A percentile compares a stretch with the other conserved stretches of the same genome.
These are phyloP conservation scores for Rhizopogon rudus DNA, from an alignment of 768 basidiomycete genomes.

Conservation along the genomic window DNA sequence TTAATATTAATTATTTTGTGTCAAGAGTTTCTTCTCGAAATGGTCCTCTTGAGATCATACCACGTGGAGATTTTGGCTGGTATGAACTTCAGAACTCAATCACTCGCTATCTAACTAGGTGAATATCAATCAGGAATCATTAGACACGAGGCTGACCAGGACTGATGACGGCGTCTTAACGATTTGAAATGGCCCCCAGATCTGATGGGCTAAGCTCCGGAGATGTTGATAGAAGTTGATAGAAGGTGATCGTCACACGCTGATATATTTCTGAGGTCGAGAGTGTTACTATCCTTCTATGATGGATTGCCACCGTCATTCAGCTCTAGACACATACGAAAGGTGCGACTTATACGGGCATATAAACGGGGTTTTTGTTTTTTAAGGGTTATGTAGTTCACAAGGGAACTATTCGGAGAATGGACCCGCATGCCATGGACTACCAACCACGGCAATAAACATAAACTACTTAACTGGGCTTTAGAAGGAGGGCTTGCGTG, in stretches of 20 bases:
- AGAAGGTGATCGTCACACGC: neutral
- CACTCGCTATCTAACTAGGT: neutral
- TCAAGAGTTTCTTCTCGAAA: too few relatives aligned
- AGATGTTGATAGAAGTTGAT: neutral
- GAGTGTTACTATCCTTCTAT: neutral
- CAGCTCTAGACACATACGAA: neutral
- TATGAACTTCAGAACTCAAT: neutral
- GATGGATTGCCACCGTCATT: neutral
- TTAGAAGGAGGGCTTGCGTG: neutral
- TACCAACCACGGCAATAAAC: neutral
- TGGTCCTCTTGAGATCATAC: too few relatives aligned
- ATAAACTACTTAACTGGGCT: neutral
- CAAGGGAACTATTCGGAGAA: neutral
- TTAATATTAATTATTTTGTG: neutral
- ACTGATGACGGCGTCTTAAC: neutral
- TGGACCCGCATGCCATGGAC: neutral
- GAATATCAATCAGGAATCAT: neutral
- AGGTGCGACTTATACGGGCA: neutral
- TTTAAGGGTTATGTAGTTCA: too few relatives aligned
- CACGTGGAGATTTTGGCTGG: too few relatives aligned
- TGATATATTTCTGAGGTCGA: neutral
- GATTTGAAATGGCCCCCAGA: neutral
- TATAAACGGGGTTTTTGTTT: too few relatives aligned
- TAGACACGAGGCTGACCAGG: neutral
- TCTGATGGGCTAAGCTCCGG: neutral